Evolutionary conservation across 2,329 filamentous ascomycete genomes (phyloP).

Genomic region (Penicillium sp.): DNA sequence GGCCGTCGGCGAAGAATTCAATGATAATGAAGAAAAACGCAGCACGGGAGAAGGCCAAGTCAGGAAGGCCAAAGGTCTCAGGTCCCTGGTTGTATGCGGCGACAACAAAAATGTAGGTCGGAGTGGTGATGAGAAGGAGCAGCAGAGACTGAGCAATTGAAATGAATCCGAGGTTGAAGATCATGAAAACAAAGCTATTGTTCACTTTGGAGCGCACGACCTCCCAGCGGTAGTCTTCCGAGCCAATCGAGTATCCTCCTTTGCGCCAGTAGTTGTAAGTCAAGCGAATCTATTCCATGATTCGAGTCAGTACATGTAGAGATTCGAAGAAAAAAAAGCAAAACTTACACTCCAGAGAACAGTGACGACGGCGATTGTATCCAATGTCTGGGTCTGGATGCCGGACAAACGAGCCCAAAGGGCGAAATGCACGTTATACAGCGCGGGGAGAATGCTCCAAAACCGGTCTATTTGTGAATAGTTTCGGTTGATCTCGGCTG

Average conservation of each 20-base stretch:
- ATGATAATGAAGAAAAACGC: conserved; percentile 59
- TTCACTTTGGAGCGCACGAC: conserved; percentile 66
- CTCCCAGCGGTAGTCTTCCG: conserved; percentile 92
- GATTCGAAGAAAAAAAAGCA: neutral
- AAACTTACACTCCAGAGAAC: conserved; percentile 72
- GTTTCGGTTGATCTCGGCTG: conserved; percentile 84
- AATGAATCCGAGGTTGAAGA: conserved; percentile 90
- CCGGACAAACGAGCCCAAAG: conserved; percentile 77
- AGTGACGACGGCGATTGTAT: conserved; percentile 69
- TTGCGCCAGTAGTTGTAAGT: conserved; percentile 98
- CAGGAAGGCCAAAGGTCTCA: conserved; percentile 57
- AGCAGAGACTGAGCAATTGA: conserved; percentile 77
- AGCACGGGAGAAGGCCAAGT: conserved; percentile 54
- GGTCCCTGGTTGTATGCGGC: conserved; percentile 60
- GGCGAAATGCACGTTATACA: conserved; percentile 82
- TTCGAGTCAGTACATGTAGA: neutral
- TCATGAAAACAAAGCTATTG: conserved; percentile 73
- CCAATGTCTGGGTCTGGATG: conserved; percentile 66
- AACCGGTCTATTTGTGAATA: conserved; percentile 94
- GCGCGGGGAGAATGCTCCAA: conserved; percentile 84
- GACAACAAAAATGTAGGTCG: conserved; percentile 79
- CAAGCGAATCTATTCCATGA: conserved; percentile 61
- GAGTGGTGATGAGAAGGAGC: conserved; percentile 73
- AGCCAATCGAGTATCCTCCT: conserved; percentile 83
- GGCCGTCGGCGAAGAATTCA: conserved; percentile 81